Evolutionary conservation across 2,329 filamentous ascomycete species (phyloP).

Genomic region (Tolypocladium guangdongense): DNA sequence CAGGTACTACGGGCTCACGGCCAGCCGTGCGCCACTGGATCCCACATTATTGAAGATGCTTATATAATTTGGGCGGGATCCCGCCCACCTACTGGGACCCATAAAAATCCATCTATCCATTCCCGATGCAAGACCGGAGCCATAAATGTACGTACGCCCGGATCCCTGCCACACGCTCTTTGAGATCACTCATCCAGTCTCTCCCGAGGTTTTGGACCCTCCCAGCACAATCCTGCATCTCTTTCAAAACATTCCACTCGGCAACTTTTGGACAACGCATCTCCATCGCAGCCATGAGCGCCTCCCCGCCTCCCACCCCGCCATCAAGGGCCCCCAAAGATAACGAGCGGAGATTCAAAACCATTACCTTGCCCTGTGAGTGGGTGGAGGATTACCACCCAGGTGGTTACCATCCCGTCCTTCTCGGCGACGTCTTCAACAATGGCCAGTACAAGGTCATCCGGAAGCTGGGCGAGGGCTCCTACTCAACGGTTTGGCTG

Average conservation of each 20-base stretch:
- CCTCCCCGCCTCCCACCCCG: conserved; percentile 13
- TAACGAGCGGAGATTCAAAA: conserved; percentile 13
- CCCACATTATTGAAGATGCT: too few species aligned
- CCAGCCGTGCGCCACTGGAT: too few species aligned
- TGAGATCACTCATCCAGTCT: not conserved
- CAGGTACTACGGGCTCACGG: too few species aligned
- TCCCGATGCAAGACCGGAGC: too few species aligned
- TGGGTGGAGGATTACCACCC: conserved; percentile 21
- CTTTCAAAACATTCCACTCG: not conserved
- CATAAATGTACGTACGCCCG: too few species aligned
- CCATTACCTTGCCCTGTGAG: conserved; percentile 14
- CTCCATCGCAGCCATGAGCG: conserved; percentile 7
- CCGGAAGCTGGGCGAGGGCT: conserved; percentile 33
- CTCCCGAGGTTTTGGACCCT: not conserved
- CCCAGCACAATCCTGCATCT: not conserved
- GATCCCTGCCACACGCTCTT: not conserved
- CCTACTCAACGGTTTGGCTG: conserved; percentile 36
- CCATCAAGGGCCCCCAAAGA: conserved; percentile 8
- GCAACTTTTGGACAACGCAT: conserved; percentile 3
- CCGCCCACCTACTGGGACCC: too few species aligned
- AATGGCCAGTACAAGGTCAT: conserved; percentile 29
- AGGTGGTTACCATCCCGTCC: conserved; percentile 32
- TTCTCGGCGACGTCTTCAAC: conserved; percentile 28
- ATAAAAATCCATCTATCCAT: too few species aligned
- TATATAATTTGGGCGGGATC: too few species aligned